Base-by-base conservation (phyloP, 2,329 filamentous ascomycete species). In the Eutypa lata region DNA sequence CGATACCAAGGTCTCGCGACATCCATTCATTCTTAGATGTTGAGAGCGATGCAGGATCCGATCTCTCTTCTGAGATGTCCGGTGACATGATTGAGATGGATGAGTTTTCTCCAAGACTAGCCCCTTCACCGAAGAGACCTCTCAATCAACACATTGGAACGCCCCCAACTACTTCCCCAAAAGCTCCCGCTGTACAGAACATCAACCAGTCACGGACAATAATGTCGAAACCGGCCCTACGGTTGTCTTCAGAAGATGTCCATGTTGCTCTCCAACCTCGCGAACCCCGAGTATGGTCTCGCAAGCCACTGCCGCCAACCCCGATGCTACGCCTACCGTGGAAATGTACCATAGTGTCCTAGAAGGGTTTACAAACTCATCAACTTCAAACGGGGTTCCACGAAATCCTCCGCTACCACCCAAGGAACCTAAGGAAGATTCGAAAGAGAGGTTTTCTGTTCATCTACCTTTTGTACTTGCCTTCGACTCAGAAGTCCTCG, bases 401-500 rank as follows among this genome's bases (percentile, higher is more conserved):
- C 69, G 68, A 2, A 69, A 70, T 43, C 70, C 69, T 3, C 67
- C 69, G 2, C 67, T 61, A 47, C 53, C 67, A 7, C 52, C n/a
- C n/a, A n/a, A n/a, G n/a, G n/a, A n/a, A n/a, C n/a, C n/a, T n/a
- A n/a, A 59, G 10, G 61, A 66, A 5, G 60, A 69, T 10, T 43
- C 49, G 16, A 58, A 57, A 22, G 68, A 64, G 54, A 76, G 74
- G 52, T 76, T 72, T 55, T 75, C 77, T 2, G 77, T 79, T 3
- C 90, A 94, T 68, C 71, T 93, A 35, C 90, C 90, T 0, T 94
- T 94, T 68, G 86, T 91, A 52, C 76, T 94, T 22, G 88, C 88
- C 0, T 92, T 91, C 61, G 88, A 91, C 62, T 91, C 90, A 6
- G 85, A 90, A 60, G 76, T 87, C 3, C 77, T 94, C 24, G 90